Evolutionary conservation across 208 protist species (phyloP), one percentile per base, ranked within the genome.

Genomic region (Phytomonas francai): DNA sequence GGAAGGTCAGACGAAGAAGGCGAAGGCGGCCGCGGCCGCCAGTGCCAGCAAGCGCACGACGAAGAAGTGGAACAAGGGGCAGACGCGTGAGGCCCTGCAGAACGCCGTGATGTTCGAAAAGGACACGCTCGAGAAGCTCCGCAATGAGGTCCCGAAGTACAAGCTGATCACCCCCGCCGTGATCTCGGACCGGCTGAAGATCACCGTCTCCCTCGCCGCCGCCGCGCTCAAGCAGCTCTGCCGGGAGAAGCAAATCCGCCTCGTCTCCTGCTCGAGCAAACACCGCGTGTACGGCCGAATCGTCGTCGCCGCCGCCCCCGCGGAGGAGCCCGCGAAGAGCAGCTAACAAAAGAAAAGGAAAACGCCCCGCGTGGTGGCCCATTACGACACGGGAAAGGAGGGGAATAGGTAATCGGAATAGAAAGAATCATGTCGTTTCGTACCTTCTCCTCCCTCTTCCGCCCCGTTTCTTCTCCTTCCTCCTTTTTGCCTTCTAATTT

Each of bases 41-140:
- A 91, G 89, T 77, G 80, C 83, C 61, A 78, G 80, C 56, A 95
- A 95, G 86, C 90, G 92, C 79, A 81, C 86, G 34, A 70, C 89
- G 58, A 97, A 97, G 88, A 97, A 97, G 85, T 97, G 92, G 92
- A 92, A 80, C 70, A 97, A 97, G 78, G 85, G 84, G 45, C 86
- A 89, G 75, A 86, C 81, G 42, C 89, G 89, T 61, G 92, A 97
- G 86, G 85, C 87, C 22, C 83, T 95, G 32, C 81, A 95, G 77
- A 95, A 96, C 79, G 90, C 89, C 71, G 90, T 96, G 64, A 87
- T 96, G 76, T 95, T 94, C 76, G 89, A 95, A 75, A 93, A 92
- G 78, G 85, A 92, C 30, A 90, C 88, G 45, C 72, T 81, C 73
- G 85, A 88, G 67, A 90, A 92, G 76, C 81, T 97, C 49, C 68